These are phyloP conservation scores for Rhizopus sp. DNA, from an alignment of 371 early-diverging fungal species.

Conservation along the genomic window DNA sequence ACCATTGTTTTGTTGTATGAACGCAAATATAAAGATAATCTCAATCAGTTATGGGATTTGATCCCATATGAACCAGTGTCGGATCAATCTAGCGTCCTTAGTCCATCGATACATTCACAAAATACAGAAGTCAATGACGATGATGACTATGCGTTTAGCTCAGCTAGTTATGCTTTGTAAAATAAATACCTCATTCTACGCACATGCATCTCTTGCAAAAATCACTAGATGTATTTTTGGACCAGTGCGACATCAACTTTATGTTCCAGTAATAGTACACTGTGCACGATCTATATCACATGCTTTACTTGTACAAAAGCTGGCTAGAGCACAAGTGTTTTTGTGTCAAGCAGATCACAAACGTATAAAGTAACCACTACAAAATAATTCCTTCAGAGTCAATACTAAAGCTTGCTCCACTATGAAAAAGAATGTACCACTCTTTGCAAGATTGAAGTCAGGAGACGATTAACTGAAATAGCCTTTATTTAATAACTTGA, in stretches of 20 bases:
- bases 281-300: no score
- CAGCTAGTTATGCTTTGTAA: constrained; percentile 50
- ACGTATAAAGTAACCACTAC: no score
- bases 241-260: no score
- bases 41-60: constrained; percentile 51
- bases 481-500: constrained; percentile 30
- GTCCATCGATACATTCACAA: constrained; percentile 5
- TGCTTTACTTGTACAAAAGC: no score
- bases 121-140: constrained; percentile 16
- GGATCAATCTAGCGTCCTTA: constrained; percentile 1
- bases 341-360: no score
- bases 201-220: no score
- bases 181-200: neutral
- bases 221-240: no score
- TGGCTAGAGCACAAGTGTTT: no score
- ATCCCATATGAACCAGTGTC: constrained; percentile 24
- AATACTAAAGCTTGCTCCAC: no score
- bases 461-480: constrained; percentile 19
- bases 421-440: neutral
- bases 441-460: neutral
- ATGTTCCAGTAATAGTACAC: no score
- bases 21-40: constrained; percentile 46
- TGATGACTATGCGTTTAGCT: constrained; percentile 46
- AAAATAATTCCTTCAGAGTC: no score
- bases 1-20: constrained; percentile 48